Conservation (phyloP, 805 yeast species). For the Soucietia sequanensis region DNA sequence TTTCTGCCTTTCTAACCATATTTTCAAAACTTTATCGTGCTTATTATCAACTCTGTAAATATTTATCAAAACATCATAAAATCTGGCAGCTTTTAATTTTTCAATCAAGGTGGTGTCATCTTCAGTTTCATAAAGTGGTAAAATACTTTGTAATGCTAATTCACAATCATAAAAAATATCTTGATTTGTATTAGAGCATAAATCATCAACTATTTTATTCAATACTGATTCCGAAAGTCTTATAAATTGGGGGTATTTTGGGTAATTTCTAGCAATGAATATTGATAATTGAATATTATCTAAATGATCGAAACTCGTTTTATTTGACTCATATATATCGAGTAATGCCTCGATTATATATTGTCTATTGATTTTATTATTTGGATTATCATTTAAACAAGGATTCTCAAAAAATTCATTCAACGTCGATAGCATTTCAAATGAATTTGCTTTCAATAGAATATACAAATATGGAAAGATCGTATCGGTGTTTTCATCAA, state of each 20-base stretch:
- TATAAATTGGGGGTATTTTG: slow-evolving; percentile 83
- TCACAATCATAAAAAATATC: slow-evolving; percentile 60
- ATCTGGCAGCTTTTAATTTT: slow-evolving; percentile 53
- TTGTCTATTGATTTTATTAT: slow-evolving; percentile 60
- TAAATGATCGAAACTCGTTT: slow-evolving; percentile 14
- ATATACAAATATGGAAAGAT: slow-evolving; percentile 69
- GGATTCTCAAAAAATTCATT: slow-evolving; percentile 86
- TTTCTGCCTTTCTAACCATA: slow-evolving; percentile 42
- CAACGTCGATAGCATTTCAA: slow-evolving; percentile 62
- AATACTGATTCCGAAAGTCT: slow-evolving; percentile 62
- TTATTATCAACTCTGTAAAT: slow-evolving; percentile 55
- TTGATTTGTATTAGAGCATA: slow-evolving; percentile 44
- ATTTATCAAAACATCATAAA: slow-evolving; percentile 56
- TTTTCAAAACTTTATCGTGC: slow-evolving; percentile 51
- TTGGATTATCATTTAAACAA: slow-evolving; percentile 60
- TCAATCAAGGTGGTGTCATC: slow-evolving; percentile 49
- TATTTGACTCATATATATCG: slow-evolving; percentile 48
- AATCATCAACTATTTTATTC: slow-evolving; percentile 43
- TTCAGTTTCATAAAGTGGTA: slow-evolving; percentile 64
- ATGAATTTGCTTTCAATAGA: slow-evolving; percentile 54
- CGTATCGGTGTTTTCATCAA: slow-evolving; percentile 33
- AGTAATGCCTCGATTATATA: slow-evolving; percentile 71
- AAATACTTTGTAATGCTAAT: slow-evolving; percentile 67
- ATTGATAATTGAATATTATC: slow-evolving; percentile 49
- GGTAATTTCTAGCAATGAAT: slow-evolving; percentile 75